Evolutionary conservation across 2,329 filamentous ascomycete genomes (phyloP).

Genomic region (Chaetomiaceae sp.): DNA sequence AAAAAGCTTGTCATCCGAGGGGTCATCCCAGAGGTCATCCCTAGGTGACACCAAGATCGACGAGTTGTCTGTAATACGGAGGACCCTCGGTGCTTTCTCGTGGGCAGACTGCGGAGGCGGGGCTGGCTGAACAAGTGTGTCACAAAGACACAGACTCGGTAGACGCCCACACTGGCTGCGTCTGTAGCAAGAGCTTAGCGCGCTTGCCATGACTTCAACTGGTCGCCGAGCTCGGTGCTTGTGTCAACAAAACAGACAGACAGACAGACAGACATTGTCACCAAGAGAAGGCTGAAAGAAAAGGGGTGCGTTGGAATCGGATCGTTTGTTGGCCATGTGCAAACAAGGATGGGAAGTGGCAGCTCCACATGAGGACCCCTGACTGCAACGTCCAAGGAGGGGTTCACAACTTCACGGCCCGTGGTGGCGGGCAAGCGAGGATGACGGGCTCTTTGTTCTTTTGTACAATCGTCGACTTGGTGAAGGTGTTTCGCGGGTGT

Average conservation of each 20-base stretch:
- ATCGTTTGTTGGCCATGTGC: no score
- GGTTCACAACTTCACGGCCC: slow-evolving; percentile 15
- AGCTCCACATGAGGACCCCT: slow-evolving; percentile 13
- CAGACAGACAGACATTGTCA: slow-evolving; percentile 1
- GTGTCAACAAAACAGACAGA: no score
- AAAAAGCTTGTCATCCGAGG: no score
- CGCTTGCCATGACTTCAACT: slow-evolving; percentile 12
- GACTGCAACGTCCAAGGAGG: slow-evolving; percentile 13
- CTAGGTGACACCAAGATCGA: slow-evolving; percentile 13
- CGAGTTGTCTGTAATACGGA: slow-evolving; percentile 9
- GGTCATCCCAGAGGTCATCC: not conserved
- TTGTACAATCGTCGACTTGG: not conserved
- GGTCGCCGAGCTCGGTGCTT: slow-evolving; percentile 4
- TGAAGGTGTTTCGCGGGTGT: not conserved
- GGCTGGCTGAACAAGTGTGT: slow-evolving; percentile 5
- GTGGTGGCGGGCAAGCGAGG: slow-evolving; percentile 11
- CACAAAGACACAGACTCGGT: no score
- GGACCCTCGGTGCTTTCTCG: slow-evolving; percentile 7
- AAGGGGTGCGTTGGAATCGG: slow-evolving; percentile 13
- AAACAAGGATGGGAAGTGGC: not conserved
- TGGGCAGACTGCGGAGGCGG: slow-evolving; percentile 21
- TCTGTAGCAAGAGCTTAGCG: slow-evolving; percentile 14
- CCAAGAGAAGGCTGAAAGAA: not conserved
- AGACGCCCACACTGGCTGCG: slow-evolving; percentile 6
- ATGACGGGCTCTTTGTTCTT: slow-evolving; percentile 2